phyloP scores from a whole-genome alignment of 441 rosid genomes.

The Pelargonium cotyledonis region DNA sequence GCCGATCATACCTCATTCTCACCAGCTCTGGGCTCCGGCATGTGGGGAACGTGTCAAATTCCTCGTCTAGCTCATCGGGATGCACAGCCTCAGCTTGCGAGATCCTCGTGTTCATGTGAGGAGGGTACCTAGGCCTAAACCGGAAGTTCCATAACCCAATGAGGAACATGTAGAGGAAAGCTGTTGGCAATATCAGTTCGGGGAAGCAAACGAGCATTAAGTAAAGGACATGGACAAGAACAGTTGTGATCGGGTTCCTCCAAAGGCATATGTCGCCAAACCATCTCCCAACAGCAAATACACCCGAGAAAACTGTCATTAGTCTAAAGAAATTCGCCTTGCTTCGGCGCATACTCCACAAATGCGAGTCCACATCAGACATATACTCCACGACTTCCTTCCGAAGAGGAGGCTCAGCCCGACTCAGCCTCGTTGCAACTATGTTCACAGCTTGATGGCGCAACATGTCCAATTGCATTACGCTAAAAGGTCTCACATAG shows the following conservation, averaged over 20 bases:
- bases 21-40: conserved; percentile 60
- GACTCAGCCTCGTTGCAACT: conserved; percentile 73
- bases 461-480: conserved; percentile 86
- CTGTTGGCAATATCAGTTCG: conserved; percentile 73
- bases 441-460: conserved; percentile 80
- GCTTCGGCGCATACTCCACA: conserved; percentile 93
- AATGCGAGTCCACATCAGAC: conserved; percentile 84
- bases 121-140: conserved; percentile 79
- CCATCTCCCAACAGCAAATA: conserved; percentile 73
- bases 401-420: conserved; percentile 85
- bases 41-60: conserved; percentile 87
- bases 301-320: conserved; percentile 76
- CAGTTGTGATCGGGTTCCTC: conserved; percentile 76
- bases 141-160: conserved; percentile 91
- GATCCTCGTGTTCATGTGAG: conserved; percentile 87
- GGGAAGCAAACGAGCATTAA: conserved; percentile 89
- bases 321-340: conserved; percentile 81
- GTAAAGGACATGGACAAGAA: conserved; percentile 79
- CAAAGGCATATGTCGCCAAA: conserved; percentile 70
- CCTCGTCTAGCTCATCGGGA: conserved; percentile 89
- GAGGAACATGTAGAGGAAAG: conserved; percentile 84
- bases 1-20: conserved; percentile 80
- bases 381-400: conserved; percentile 88
- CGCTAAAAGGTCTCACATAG: conserved; percentile 65
- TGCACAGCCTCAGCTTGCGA: conserved; percentile 83